These are phyloP conservation scores for Anaeromyces robustus DNA, from an alignment of 192 early-diverging fungal genomes.

Conservation along the genomic window DNA sequence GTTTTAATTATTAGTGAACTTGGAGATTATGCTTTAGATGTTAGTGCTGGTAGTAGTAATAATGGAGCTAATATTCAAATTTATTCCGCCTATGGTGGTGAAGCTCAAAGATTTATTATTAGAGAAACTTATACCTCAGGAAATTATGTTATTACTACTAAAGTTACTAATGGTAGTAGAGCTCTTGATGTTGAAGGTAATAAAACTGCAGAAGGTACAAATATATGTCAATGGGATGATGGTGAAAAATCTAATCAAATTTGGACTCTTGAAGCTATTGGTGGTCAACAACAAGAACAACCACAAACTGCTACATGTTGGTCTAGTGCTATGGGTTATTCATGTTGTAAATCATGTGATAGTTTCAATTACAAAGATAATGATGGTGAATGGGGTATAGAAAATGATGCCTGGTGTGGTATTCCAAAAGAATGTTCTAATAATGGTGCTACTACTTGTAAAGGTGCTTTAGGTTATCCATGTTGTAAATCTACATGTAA, in stretches of 20 bases:
- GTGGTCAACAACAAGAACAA: background rate
- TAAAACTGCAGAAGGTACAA: background rate
- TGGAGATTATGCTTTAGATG: too few species aligned
- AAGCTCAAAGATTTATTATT: background rate
- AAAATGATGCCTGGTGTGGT: too few species aligned
- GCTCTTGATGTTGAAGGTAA: background rate
- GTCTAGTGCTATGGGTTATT: background rate
- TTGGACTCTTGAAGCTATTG: background rate
- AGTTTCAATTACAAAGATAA: too few species aligned
- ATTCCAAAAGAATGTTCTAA: too few species aligned
- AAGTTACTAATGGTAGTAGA: background rate
- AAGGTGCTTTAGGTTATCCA: too few species aligned
- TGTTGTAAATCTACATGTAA: too few species aligned
- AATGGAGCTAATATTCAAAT: background rate
- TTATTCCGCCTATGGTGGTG: background rate
- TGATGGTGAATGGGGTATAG: too few species aligned
- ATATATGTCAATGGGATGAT: background rate
- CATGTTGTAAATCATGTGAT: background rate
- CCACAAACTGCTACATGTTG: background rate
- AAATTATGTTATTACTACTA: background rate
- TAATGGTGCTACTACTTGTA: too few species aligned
- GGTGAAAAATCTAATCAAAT: background rate
- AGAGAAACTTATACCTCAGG: background rate
- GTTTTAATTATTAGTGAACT: too few species aligned
- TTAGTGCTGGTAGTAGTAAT: background rate